Evolutionary conservation across 1,284 basidiomycete species (phyloP).

Genomic region (Trametes polyzona): DNA sequence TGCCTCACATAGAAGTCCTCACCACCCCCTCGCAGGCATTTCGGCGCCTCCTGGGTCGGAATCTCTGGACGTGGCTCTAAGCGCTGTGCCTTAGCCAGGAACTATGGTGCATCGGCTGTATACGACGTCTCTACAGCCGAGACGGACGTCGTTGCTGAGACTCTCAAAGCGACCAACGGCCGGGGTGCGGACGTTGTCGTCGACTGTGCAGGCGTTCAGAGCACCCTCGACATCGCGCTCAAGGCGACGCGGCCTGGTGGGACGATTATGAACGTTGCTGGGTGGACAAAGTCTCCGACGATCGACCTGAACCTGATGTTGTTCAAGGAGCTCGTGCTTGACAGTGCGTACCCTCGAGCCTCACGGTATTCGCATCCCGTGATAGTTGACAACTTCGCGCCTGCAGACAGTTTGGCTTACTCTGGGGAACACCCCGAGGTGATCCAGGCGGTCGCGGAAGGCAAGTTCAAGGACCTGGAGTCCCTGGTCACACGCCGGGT

Average conservation of each 20-base stretch:
- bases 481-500: slow-evolving; percentile 36
- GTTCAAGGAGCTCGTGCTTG: slow-evolving; percentile 34
- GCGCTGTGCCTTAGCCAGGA: slow-evolving; percentile 31
- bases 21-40: background rate
- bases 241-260: slow-evolving; percentile 33
- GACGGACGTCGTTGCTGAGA: slow-evolving; percentile 24
- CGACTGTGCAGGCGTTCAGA: slow-evolving; percentile 38
- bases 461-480: slow-evolving; percentile 32
- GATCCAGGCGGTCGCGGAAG: slow-evolving; percentile 33
- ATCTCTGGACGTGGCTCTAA: slow-evolving; percentile 35
- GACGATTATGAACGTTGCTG: slow-evolving; percentile 35
- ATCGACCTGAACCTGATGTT: slow-evolving; percentile 34
- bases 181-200: slow-evolving; percentile 38
- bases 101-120: slow-evolving; percentile 33
- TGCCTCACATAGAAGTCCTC: background rate
- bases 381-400: background rate
- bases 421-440: slow-evolving; percentile 33
- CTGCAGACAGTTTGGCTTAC: slow-evolving; percentile 25
- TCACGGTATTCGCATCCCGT: background rate
- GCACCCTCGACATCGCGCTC: slow-evolving; percentile 32
- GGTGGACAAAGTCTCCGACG: slow-evolving; percentile 32
- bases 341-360: slow-evolving; percentile 15
- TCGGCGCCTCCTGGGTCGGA: slow-evolving; percentile 28
- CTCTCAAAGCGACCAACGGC: slow-evolving; percentile 28
- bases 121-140: slow-evolving; percentile 25